Evolutionary conservation across 768 basidiomycete species (phyloP), one percentile per base, ranked within the genome.

Genomic region (Imleria badia): DNA sequence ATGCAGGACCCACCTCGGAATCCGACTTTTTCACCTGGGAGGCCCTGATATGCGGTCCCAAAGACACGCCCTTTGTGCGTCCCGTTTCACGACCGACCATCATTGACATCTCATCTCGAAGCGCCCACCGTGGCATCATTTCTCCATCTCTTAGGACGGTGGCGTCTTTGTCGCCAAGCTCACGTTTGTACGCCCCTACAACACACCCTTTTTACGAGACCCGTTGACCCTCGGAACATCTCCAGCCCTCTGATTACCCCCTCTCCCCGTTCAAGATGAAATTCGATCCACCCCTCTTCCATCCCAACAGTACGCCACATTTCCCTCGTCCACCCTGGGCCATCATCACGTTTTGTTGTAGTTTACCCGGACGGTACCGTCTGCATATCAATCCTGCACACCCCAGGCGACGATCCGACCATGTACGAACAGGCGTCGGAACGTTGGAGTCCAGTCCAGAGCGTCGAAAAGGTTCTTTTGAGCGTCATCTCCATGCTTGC

Each of bases 241-340:
- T 26, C 26, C 11, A 51, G 93, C 94, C 94, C 0, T 69, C 80
- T 36, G 97, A 99, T 68, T 99, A 99, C 73, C 97, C 97, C 31
- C 76, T 99, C 65, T 96, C 92, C 48, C 97, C 97, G 19, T 98
- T 98, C 86, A 98, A 94, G 77, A 98, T 99, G 97, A 93, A 83
- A 66, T 99, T 99, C 65, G 94, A 98, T 42, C 97, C 97, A 4
- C 95, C 96, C 3, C 71, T 99, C 51, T 91, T 98, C 73, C 97
- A 99, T 73, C 97, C 97, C 17, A 99, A 99, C 71, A 89, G 97
- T 96, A 61, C 72, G 89, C 74, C 22, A n/a, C 44, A 35, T 45
- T 47, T 34, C 50, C 11, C 29, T 12, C 26, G 15, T 4, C 15
- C 26, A 26, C 26, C 26, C 26, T 26, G 26, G n/a, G 26, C 26